Conservation (phyloP, 306 rosid species). For the Trifolium subterraneum region DNA sequence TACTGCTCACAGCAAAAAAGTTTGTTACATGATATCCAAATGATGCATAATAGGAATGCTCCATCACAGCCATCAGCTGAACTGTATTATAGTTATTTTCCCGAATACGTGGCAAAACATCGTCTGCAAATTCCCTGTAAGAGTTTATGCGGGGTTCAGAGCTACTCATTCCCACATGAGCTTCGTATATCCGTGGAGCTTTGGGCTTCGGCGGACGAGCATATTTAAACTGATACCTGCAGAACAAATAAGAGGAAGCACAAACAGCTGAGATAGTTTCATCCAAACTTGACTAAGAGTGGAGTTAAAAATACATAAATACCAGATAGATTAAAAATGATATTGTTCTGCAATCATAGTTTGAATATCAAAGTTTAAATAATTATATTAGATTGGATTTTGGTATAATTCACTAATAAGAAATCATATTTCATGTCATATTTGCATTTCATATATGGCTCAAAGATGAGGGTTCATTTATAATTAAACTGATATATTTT, state of each 20-base stretch:
- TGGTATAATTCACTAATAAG: slow-evolving; percentile 29
- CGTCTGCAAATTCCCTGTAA: slow-evolving; percentile 91
- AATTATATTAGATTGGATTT: slow-evolving; percentile 20
- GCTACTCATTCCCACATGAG: slow-evolving; percentile 99
- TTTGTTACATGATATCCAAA: slow-evolving; percentile 95
- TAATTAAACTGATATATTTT: neutral
- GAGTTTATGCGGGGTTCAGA: slow-evolving; percentile 82
- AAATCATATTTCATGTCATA: neutral
- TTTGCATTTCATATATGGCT: neutral
- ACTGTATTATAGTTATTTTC: slow-evolving; percentile 92
- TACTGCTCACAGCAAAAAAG: slow-evolving; percentile 92
- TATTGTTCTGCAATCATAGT: slow-evolving; percentile 28
- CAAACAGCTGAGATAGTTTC: slow-evolving; percentile 21
- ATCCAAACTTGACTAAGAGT: slow-evolving; percentile 24
- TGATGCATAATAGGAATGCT: slow-evolving; percentile 97
- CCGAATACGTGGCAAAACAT: slow-evolving; percentile 79
- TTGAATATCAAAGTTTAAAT: neutral
- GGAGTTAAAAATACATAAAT: slow-evolving; percentile 17
- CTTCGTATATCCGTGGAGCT: slow-evolving; percentile 88
- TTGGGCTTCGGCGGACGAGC: slow-evolving; percentile 75
- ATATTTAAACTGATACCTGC: slow-evolving; percentile 80
- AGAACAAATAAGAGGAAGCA: slow-evolving; percentile 35
- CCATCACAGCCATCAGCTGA: slow-evolving; percentile 98
- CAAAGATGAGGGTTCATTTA: neutral
- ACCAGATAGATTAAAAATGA: slow-evolving; percentile 14